These are phyloP conservation scores for Lanmaoa rubissima DNA, from an alignment of 768 basidiomycete genomes.

Conservation along the genomic window DNA sequence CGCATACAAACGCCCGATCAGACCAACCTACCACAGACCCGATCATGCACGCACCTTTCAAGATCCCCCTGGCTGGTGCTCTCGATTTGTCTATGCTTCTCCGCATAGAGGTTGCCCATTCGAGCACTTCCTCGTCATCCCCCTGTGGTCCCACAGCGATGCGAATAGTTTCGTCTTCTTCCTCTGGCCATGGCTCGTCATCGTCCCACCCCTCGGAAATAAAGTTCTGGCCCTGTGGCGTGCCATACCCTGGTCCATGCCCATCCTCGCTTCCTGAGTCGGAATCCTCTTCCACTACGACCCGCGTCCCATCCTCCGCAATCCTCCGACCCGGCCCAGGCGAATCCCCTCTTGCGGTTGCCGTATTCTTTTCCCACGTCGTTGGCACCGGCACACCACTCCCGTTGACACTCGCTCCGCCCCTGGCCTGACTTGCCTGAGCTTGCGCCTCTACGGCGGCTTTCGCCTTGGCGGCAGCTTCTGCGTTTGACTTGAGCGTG, in stretches of 20 bases:
- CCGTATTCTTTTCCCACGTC: conserved; percentile 83
- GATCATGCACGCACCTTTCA: conserved; percentile 55
- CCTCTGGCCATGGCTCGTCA: conserved; percentile 74
- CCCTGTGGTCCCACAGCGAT: conserved; percentile 10
- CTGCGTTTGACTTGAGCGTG: conserved; percentile 79
- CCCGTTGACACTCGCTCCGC: conserved; percentile 24
- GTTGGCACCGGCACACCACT: conserved; percentile 44
- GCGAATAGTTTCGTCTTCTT: conserved; percentile 75
- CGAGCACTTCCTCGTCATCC: conserved; percentile 61
- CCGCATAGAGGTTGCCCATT: conserved; percentile 76
- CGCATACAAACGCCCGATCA: conserved; percentile 2
- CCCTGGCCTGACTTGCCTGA: conserved; percentile 24
- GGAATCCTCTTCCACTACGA: conserved; percentile 72
- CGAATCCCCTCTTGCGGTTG: conserved; percentile 49
- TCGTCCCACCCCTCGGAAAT: conserved; percentile 73
- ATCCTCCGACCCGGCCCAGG: conserved; percentile 46
- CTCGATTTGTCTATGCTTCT: conserved; percentile 66
- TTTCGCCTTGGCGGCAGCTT: conserved; percentile 43
- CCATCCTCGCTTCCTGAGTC: conserved; percentile 56
- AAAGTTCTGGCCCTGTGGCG: conserved; percentile 35
- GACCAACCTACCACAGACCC: conserved; percentile 1
- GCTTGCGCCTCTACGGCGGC: conserved; percentile 31
- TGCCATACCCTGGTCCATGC: conserved; percentile 37
- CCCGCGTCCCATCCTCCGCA: conserved; percentile 64
- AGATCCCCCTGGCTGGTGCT: conserved; percentile 76